Evolutionary conservation across 306 rosid genomes (phyloP), one percentile per base, ranked within the genome.

Genomic region (Cucurbita argyrosperma): DNA sequence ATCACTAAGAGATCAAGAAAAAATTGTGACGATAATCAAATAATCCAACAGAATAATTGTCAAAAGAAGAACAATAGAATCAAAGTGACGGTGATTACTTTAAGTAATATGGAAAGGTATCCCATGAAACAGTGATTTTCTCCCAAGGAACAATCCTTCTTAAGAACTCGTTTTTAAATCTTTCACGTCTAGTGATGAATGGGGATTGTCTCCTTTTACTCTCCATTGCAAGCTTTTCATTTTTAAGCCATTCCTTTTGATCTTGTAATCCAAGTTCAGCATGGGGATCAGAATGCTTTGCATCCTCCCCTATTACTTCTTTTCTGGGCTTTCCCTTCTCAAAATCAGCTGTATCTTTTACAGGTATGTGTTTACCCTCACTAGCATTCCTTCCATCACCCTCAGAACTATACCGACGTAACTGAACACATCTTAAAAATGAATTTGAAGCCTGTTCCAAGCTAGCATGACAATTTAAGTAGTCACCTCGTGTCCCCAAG

Each of bases 101-200:
- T 52, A 94, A 71, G 80, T 89, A 81, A 84, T 94, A 94, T 23
- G 99, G 99, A 84, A 94, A 91, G 26, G 89, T 80, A 65, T 91
- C 95, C 99, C 96, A 94, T 10, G 99, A 88, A 72, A 94, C 87
- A 49, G 89, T 85, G 74, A 89, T 84, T 76, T 91, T 91, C 85
- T 94, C 99, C 97, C 96, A 91, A 0, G 99, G 97, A 86, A 91
- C 82, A 81, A 91, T 81, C 84, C 97, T 90, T 80, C 92, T 81
- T 35, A 85, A 71, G 78, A 91, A 86, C 88, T 91, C 99, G 15
- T 87, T 89, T 72, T 84, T 91, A 70, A 91, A 89, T 90, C 79
- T 94, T 74, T 94, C 95, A 56, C 80, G 84, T 80, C 85, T 85
- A 0, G 95, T 85, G 80, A 85, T 76, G 81, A 91, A 94, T 6